Conservation (phyloP, 345 rosid species). For the Euphorbia pulcherrima region DNA sequence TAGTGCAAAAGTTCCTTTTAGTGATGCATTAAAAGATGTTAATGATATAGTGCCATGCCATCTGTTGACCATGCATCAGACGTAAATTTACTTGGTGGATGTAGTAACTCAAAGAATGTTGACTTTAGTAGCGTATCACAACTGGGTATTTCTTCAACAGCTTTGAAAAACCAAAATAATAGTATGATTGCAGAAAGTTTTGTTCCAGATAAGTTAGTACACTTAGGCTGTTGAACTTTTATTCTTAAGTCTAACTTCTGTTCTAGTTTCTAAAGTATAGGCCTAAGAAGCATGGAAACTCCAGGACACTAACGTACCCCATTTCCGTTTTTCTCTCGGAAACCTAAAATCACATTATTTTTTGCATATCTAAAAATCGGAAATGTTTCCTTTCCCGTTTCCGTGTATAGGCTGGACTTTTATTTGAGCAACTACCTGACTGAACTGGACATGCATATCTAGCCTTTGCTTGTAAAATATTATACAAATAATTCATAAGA, state of each 20-base stretch:
- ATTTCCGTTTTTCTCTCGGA: too few relatives aligned
- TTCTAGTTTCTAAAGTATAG: too few relatives aligned
- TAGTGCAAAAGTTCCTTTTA: slow-evolving; percentile 17
- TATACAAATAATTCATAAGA: too few relatives aligned
- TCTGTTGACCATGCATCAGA: slow-evolving; percentile 34
- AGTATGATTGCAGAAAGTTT: slow-evolving; percentile 34
- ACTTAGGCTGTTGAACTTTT: not conserved
- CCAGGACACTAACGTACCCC: too few relatives aligned
- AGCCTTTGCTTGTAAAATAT: not conserved
- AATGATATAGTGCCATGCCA: slow-evolving; percentile 18
- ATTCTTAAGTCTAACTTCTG: not conserved
- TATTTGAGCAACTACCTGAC: too few relatives aligned
- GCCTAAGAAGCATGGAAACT: too few relatives aligned
- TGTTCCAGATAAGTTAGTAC: slow-evolving; percentile 42
- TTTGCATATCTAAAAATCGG: too few relatives aligned
- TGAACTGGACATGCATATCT: too few relatives aligned
- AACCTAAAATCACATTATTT: too few relatives aligned
- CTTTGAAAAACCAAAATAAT: slow-evolving; percentile 27
- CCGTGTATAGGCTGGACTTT: slow-evolving; percentile 1
- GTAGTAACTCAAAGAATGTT: slow-evolving; percentile 24
- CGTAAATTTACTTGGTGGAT: slow-evolving; percentile 31
- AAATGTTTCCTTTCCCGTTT: too few relatives aligned
- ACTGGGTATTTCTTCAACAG: slow-evolving; percentile 39
- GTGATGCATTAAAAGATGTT: slow-evolving; percentile 21
- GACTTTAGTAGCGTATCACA: slow-evolving; percentile 35